phyloP scores from a whole-genome alignment of 306 rosid genomes.

The Biancaea sappan region DNA sequence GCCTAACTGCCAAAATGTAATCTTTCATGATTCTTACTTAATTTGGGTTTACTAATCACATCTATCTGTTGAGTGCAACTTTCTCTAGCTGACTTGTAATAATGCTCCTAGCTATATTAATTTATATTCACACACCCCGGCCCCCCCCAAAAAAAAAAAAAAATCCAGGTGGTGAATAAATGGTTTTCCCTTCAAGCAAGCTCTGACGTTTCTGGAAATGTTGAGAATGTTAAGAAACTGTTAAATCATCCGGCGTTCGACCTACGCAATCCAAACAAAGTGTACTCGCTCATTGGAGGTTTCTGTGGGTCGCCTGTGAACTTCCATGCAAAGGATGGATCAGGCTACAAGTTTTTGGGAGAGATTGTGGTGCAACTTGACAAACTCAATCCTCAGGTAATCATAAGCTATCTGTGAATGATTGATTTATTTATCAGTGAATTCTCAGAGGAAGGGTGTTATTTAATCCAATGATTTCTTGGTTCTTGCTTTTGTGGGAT shows the following conservation, averaged over 20 bases:
- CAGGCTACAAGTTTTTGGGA: conserved; percentile 91
- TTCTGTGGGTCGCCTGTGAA: conserved; percentile 87
- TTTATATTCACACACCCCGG: too few species aligned
- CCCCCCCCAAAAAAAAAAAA: too few species aligned
- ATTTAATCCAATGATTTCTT: not conserved
- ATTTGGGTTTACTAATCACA: not conserved
- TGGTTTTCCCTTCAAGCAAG: conserved; percentile 98
- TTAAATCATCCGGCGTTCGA: conserved; percentile 86
- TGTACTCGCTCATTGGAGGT: conserved; percentile 94
- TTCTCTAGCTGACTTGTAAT: not conserved
- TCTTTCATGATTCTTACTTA: not conserved
- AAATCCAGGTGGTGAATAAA: conserved; percentile 89
- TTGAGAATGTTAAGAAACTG: conserved; percentile 78
- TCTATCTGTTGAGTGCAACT: not conserved
- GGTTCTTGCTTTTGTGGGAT: conserved; percentile 12
- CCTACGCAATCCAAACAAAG: conserved; percentile 94
- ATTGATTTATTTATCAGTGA: conserved; percentile 1
- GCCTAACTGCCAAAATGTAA: conserved; percentile 8
- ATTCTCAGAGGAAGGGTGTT: conserved; percentile 12
- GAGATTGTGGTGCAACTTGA: conserved; percentile 80
- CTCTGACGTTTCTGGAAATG: conserved; percentile 82
- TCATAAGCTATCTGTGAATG: conserved; percentile 19
- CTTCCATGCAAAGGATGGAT: conserved; percentile 95
- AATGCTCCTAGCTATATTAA: conserved; percentile 14
- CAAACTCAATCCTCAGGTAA: conserved; percentile 88